Evolutionary conservation across 1,284 basidiomycete genomes (phyloP).

Genomic region (Waitea zeae): DNA sequence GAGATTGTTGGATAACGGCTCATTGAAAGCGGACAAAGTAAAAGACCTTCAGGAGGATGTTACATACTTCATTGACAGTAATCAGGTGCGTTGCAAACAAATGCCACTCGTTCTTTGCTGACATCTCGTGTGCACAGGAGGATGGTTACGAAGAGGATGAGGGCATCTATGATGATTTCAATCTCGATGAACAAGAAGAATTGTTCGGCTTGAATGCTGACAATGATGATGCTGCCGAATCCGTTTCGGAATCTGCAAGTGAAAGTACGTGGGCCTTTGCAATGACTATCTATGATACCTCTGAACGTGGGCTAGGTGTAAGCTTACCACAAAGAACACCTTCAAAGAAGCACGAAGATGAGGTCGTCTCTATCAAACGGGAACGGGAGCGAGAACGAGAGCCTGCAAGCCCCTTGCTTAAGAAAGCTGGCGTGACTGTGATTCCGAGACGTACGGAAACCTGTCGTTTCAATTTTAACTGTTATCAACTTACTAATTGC

Average conservation of each 20-base stretch:
- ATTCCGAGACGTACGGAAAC: constrained; percentile 44
- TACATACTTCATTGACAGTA: constrained; percentile 91
- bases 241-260: constrained; percentile 49
- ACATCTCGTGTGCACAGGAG: constrained; percentile 37
- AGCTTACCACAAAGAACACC: constrained; percentile 48
- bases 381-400: constrained; percentile 54
- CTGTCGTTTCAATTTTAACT: too few relatives aligned
- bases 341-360: constrained; percentile 61
- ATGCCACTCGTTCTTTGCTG: constrained; percentile 4
- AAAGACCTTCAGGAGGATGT: constrained; percentile 86
- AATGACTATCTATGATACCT: not conserved
- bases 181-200: constrained; percentile 95
- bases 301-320: constrained; percentile 12
- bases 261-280: constrained; percentile 40
- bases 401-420: constrained; percentile 65
- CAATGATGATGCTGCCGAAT: constrained; percentile 31
- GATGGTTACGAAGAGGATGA: constrained; percentile 97
- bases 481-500: constrained; percentile 3
- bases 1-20: constrained; percentile 88
- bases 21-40: constrained; percentile 72
- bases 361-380: constrained; percentile 57
- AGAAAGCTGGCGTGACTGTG: constrained; percentile 46
- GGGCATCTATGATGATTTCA: constrained; percentile 96
- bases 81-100: constrained; percentile 57
- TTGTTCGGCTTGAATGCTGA: constrained; percentile 63